Evolutionary conservation across 768 basidiomycete genomes (phyloP), one percentile per base, ranked within the genome.

Genomic region (Jaapia argillacea): DNA sequence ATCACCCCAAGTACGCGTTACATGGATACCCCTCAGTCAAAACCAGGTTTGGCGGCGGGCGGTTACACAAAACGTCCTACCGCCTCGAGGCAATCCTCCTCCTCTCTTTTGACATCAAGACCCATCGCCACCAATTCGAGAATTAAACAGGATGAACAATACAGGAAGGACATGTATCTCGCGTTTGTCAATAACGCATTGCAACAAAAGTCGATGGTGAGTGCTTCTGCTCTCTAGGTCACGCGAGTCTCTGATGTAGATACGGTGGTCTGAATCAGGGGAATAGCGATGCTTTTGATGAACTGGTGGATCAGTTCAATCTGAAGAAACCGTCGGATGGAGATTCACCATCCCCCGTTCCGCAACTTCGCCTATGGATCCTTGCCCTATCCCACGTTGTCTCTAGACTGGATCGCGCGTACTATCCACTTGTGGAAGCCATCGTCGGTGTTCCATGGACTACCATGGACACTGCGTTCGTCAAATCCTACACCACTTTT

Each of bases 371-470:
- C 7, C 65, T 80, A 4, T 92, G 87, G 85, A 72, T 99, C 24
- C 70, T 80, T 24, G 88, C 91, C 0, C 72, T 99, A 22, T 85
- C 89, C 1, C 89, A 97, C 55, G 87, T 91, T 47, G 89, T 97
- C 43, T 93, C 91, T 21, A 77, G 88, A 33, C 70, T 99, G 24
- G 92, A 91, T 52, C 79, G 79, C 40, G 69, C 74, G 6, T 93
- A 98, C 57, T 67, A 79, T 13, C 58, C 77, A 0, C 76, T 99
- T 24, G 82, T 97, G 27, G 79, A 92, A 48, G 89, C 92, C 12
- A 77, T 98, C 45, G 70, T 97, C 35, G 73, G 72, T 48, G 71
- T 97, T 55, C 89, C 91, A 10, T 99, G 96, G 96, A 82, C 86
- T 13, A 86, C 80, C n/a, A 77, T 90, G 62, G 92, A 94, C 55